Base-by-base conservation (phyloP, 805 yeast genomes). In the Kuraishia molischiana region DNA sequence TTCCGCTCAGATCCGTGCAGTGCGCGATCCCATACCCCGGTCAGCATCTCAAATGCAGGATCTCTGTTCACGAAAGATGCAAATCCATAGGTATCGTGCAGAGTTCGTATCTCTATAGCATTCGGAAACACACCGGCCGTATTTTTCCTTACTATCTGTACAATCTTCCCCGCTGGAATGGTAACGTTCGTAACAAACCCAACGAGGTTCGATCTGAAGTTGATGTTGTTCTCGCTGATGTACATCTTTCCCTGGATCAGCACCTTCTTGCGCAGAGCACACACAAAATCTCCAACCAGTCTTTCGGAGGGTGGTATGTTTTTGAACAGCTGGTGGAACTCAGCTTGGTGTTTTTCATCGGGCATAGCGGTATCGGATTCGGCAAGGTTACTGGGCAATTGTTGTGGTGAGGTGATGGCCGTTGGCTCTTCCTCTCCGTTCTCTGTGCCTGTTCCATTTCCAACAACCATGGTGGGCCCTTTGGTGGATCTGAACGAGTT, bases 51-150 rank as follows among this genome's bases (percentile, higher is more conserved):
- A 46, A 62, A 71, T 0, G 74, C 61, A 1, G 63, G 40, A 54
- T 81, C 89, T 46, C 89, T 64, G 3, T 77, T 62, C 20, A 78
- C 60, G 42, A 81, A 74, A 1, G 82, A 71, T 0, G 85, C 85
- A 62, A 81, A 81, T 0, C 68, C 66, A 50, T 72, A 76, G 46
- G 69, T 74, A 19, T 70, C 73, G 48, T 79, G 83, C 35, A 77
- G 56, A 1, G 87, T 80, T 39, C 73, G 68, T 18, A 81, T 67
- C 32, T 69, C 67, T 43, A 81, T 69, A 1, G 83, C 85, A 50
- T 80, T 81, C 4, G 86, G 86, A 42, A 81, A 77, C 13, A 81
- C 61, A 0, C 76, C 78, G 0, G 79, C 82, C 0, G 86, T 79
- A 13, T 73, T 67, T 51, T 69, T 74, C 53, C 79, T 80, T 43